Evolutionary conservation across 441 rosid genomes (phyloP), one percentile per base, ranked within the genome.

Genomic region (Euphorbia schlechtendalii): DNA sequence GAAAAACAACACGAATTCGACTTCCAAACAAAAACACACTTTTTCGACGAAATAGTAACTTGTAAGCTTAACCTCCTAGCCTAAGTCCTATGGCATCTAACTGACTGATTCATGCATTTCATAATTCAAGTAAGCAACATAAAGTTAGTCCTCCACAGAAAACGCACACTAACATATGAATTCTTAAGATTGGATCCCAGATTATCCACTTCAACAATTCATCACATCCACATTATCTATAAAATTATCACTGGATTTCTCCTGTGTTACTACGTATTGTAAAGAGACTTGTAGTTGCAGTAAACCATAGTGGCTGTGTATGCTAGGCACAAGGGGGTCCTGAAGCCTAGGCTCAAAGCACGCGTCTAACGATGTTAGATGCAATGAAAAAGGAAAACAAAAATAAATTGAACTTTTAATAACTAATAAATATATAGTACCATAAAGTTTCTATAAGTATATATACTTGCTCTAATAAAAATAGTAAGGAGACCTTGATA

Each of bases 161-260:
- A 27, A 1, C 30, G 30, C 40, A 45, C 7, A 12, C 18, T 1
- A 41, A 14, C 18, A 41, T 13, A 41, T 54, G 32, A 25, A 41
- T 1, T 24, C 41, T n/a, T 15, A 8, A 11, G 49, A 45, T 45
- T 13, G 49, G 18, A 14, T 45, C n/a, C 49, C 49, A 45, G 5
- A 45, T 45, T 43, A 2, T 21, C 36, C 5, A 18, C n/a, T 61
- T 14, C 20, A 60, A 43, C 64, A 61, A 61, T 43, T 60, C 36
- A 51, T 17, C 32, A 21, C 52, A 61, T 43, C 64, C 64, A 40
- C 43, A 30, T 38, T 30, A 59, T 59, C 63, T 38, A 59, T 13
- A 48, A 30, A 36, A 3, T 0, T n/a, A 60, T 22, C 32, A 60
- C 41, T 17, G 43, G 18, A 34, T 11, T 61, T 18, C 34, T 40